These are phyloP conservation scores for Zygoascus bituminiphila DNA, from an alignment of 805 yeast species.

Conservation along the genomic window DNA sequence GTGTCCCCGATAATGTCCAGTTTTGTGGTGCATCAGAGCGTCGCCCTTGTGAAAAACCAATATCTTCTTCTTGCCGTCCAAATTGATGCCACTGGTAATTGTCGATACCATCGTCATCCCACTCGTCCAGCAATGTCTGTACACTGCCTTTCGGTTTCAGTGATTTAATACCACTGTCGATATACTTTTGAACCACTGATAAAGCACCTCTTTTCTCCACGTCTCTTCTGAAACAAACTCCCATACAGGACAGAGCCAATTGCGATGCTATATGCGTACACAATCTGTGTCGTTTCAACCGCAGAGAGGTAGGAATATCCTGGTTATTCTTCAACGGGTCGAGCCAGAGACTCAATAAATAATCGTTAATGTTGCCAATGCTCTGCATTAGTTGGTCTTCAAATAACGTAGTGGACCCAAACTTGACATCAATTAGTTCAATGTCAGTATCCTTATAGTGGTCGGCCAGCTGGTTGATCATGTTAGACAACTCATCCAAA, in stretches of 20 bases:
- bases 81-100: constrained; percentile 7
- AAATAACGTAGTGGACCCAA: constrained; percentile 8
- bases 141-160: background rate
- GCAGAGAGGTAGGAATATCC: constrained; percentile 19
- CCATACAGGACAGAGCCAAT: constrained; percentile 12
- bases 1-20: background rate
- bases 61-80: background rate
- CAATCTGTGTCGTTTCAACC: constrained; percentile 14
- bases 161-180: background rate
- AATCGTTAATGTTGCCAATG: constrained; percentile 10
- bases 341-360: constrained; percentile 19
- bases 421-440: constrained; percentile 2
- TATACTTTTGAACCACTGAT: background rate
- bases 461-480: constrained; percentile 3
- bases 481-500: background rate
- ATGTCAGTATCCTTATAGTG: constrained; percentile 1
- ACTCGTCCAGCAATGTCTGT: constrained; percentile 7
- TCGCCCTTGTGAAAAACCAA: background rate
- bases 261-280: constrained; percentile 15
- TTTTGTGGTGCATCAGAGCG: background rate
- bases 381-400: constrained; percentile 5
- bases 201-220: background rate
- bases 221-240: constrained; percentile 2
- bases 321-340: constrained; percentile 15
- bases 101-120: constrained; percentile 5